phyloP scores from a whole-genome alignment of 1,284 basidiomycete genomes.

The Pisolithus thermaeus region DNA sequence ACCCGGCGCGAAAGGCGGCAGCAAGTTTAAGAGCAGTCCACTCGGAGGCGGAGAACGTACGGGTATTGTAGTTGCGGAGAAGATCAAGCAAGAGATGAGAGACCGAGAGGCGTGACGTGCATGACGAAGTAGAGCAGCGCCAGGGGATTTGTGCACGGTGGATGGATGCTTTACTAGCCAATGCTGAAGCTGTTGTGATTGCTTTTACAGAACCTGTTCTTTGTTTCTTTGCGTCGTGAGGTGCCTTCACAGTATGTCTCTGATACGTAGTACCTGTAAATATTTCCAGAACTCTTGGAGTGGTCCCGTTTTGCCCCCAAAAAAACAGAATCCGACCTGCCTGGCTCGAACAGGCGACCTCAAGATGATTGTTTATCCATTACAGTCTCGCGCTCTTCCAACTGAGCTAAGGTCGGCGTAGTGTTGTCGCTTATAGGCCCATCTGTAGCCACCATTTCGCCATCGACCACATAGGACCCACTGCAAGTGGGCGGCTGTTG shows the following conservation, averaged over 20 bases:
- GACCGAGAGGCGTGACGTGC: slow-evolving; percentile 12
- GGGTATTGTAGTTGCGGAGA: slow-evolving; percentile 39
- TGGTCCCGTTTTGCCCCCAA: background rate
- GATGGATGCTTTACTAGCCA: slow-evolving; percentile 13
- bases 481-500: too few relatives aligned
- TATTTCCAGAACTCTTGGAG: background rate
- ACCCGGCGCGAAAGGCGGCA: slow-evolving; percentile 38
- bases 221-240: too few relatives aligned
- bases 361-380: slow-evolving; percentile 25
- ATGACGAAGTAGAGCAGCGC: slow-evolving; percentile 19
- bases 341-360: slow-evolving; percentile 42
- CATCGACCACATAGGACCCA: background rate
- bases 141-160: slow-evolving; percentile 13
- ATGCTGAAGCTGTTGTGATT: too few relatives aligned
- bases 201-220: too few relatives aligned
- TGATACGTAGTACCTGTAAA: too few relatives aligned
- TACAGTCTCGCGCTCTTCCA: slow-evolving; percentile 20
- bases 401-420: slow-evolving; percentile 17
- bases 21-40: slow-evolving; percentile 67
- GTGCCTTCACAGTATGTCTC: too few relatives aligned
- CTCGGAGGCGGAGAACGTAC: slow-evolving; percentile 37
- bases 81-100: slow-evolving; percentile 30
- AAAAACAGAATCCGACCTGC: slow-evolving; percentile 31
- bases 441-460: too few relatives aligned
- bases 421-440: too few relatives aligned